A percentile compares a stretch with the other conserved stretches of the same genome.
Conservation (phyloP, 768 basidiomycete genomes). For the Xanthoconium purpureum region DNA sequence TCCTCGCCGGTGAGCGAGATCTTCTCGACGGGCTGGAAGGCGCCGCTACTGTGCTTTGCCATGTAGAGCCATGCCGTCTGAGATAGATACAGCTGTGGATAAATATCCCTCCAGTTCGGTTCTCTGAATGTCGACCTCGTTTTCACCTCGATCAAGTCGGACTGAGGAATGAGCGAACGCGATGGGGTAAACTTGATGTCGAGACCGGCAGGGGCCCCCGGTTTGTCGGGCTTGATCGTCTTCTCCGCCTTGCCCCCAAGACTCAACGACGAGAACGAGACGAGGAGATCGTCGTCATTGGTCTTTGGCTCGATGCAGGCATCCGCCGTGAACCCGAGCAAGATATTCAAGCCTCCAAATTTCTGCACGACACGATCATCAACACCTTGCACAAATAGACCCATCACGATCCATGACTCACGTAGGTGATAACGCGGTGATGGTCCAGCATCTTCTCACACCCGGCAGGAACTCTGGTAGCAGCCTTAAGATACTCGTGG, state of each 20-base stretch:
- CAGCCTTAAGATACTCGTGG: conserved; percentile 57
- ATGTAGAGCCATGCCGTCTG: conserved; percentile 61
- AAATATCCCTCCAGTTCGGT: conserved; percentile 57
- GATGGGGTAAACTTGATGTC: conserved; percentile 25
- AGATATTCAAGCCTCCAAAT: conserved; percentile 53
- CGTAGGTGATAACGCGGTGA: conserved; percentile 61
- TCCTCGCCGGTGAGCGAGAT: conserved; percentile 33
- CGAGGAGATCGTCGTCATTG: conserved; percentile 24
- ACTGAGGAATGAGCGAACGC: conserved; percentile 34
- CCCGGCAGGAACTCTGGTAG: conserved; percentile 45
- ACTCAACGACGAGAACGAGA: conserved; percentile 24
- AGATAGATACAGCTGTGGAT: conserved; percentile 67
- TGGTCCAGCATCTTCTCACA: conserved; percentile 55
- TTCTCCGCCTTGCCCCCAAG: conserved; percentile 8
- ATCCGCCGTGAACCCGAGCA: conserved; percentile 59
- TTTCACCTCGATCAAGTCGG: conserved; percentile 34
- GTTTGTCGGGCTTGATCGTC: not conserved
- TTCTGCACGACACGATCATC: conserved; percentile 37
- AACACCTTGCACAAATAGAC: not conserved
- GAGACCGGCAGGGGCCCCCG: conserved; percentile 2
- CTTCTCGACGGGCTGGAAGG: conserved; percentile 50
- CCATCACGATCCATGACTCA: conserved; percentile 32
- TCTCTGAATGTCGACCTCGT: conserved; percentile 30
- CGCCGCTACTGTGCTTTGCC: conserved; percentile 54
- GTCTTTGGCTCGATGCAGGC: conserved; percentile 27